phyloP scores from a whole-genome alignment of 148 eudicot species.

The Rheum nobile region DNA sequence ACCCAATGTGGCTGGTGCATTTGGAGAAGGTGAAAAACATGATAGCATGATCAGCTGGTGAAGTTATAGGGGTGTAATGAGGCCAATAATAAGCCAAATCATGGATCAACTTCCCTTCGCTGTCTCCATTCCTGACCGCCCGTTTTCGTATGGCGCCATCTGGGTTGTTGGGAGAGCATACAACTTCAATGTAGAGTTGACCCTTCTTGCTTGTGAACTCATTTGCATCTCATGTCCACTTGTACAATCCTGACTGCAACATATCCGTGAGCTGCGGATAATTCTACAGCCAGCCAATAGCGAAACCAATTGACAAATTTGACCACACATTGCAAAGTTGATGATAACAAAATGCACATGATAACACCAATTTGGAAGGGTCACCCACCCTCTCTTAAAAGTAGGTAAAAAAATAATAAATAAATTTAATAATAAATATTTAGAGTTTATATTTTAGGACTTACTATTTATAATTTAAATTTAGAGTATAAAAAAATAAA shows the following conservation, averaged over 20 bases:
- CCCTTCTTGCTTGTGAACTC: not conserved
- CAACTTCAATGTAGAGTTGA: conserved; percentile 42
- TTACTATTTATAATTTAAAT: no score
- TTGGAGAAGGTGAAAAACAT: conserved; percentile 82
- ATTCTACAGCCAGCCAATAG: not conserved
- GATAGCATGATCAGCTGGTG: conserved; percentile 31
- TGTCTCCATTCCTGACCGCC: not conserved
- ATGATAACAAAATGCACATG: no score
- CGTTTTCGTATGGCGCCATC: conserved; percentile 30
- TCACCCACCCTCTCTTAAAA: no score
- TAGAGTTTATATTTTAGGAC: no score
- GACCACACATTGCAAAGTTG: no score
- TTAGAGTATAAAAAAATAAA: no score
- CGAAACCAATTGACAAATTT: no score
- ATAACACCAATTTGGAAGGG: no score
- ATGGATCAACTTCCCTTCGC: conserved; percentile 34
- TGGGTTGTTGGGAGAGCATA: conserved; percentile 76
- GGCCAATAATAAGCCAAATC: conserved; percentile 96
- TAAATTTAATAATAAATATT: no score
- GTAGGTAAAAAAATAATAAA: no score
- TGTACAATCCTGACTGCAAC: conserved; percentile 26
- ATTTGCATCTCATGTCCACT: conserved; percentile 50
- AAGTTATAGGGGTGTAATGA: conserved; percentile 63
- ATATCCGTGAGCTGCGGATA: conserved; percentile 35
- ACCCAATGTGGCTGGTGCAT: conserved; percentile 82